Evolutionary conservation across 495 filamentous ascomycete species (phyloP).

Genomic region (Neurospora africana): DNA sequence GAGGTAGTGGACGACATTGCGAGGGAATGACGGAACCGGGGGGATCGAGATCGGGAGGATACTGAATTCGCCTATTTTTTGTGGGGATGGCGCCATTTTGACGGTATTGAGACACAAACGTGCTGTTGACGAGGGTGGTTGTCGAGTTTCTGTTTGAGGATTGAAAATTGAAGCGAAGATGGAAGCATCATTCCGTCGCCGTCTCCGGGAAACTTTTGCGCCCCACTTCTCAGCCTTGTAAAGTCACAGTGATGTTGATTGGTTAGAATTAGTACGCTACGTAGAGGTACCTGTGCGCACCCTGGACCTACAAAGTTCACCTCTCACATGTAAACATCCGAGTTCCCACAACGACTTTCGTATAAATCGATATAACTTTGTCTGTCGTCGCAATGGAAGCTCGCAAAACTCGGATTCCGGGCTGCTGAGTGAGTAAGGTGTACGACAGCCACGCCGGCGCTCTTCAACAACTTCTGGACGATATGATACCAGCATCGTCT

Average conservation of each 20-base stretch:
- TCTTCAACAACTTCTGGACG: not conserved
- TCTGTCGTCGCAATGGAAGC: not conserved
- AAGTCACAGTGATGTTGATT: not conserved
- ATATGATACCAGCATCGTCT: not conserved
- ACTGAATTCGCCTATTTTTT: constrained; percentile 35
- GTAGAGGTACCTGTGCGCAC: not conserved
- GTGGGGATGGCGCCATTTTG: constrained; percentile 22
- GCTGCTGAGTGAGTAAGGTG: not conserved
- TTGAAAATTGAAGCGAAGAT: not conserved
- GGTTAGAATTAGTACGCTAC: not conserved
- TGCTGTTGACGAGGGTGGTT: not conserved
- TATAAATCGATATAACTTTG: not conserved
- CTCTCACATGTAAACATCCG: not conserved
- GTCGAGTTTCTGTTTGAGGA: not conserved
- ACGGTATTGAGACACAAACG: not conserved
- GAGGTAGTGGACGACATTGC: constrained; percentile 64
- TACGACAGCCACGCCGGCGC: not conserved
- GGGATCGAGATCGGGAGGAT: constrained; percentile 52
- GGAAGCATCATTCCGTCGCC: not conserved
- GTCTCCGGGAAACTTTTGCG: not conserved
- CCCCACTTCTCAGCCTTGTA: not conserved
- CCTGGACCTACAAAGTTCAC: not conserved
- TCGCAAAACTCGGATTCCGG: not conserved
- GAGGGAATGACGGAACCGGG: constrained; percentile 44
- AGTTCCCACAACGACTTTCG: not conserved